phyloP scores from a whole-genome alignment of 2,329 filamentous ascomycete genomes.

The Pseudogymnoascus sp. region DNA sequence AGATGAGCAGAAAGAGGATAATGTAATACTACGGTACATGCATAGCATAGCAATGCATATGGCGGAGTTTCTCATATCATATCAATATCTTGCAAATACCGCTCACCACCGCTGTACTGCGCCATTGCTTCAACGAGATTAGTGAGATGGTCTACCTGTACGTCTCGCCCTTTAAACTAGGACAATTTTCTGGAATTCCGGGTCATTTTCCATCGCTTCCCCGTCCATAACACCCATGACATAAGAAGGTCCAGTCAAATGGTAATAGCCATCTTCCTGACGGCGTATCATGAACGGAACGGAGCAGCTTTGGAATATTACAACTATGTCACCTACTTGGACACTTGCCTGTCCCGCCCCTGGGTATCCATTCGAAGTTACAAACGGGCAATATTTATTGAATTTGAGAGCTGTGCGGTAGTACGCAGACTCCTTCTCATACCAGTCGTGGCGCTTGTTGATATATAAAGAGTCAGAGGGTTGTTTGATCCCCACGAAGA shows the following conservation, averaged over 20 bases:
- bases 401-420: not conserved
- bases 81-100: too few species aligned
- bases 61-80: not conserved
- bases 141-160: not conserved
- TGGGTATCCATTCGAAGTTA: not conserved
- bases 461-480: not conserved
- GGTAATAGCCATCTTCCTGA: not conserved
- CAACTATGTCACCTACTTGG: not conserved
- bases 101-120: too few species aligned
- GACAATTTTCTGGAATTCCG: not conserved
- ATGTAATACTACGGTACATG: not conserved
- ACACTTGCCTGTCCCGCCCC: not conserved
- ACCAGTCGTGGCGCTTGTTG: not conserved
- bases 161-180: not conserved
- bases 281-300: not conserved
- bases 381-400: not conserved
- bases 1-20: not conserved
- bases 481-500: not conserved
- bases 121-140: not conserved
- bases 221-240: not conserved
- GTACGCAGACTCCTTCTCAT: not conserved
- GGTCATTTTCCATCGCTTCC: not conserved
- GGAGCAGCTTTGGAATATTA: not conserved
- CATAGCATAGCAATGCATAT: not conserved
- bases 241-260: not conserved